Base-by-base conservation (phyloP, 345 rosid genomes). In the Psidium guajava region DNA sequence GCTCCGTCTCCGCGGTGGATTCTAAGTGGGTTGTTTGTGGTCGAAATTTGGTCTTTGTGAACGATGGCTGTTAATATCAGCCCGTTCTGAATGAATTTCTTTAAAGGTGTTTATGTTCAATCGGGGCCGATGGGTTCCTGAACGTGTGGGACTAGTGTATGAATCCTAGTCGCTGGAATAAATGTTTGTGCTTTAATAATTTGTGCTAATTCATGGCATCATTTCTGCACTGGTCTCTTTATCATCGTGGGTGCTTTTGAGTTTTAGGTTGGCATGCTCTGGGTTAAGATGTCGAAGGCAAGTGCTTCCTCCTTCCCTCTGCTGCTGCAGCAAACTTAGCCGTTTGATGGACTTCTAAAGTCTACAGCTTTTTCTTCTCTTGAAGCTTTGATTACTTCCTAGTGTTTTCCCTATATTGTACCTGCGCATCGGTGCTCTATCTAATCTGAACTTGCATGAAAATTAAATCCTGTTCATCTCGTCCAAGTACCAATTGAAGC, bases 61-160 rank as follows among this genome's bases (percentile, higher is more conserved):
- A n/a, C 69, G 8, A 1, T 0, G 44, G 0, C 1, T 8, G 75
- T 64, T 0, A 16, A n/a, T n/a, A n/a, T n/a, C n/a, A n/a, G n/a
- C n/a, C n/a, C n/a, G n/a, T n/a, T n/a, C n/a, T 64, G 44, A 32
- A 16, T 32, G 0, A 1, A 18, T 0, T 32, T 32, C 24, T 69
- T 69, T 32, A 6, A 1, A 32, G 6, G 47, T 64, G 44, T 69
- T 64, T 64, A 32, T 64, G 77, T 64, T 3, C 4, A 16, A 32
- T 69, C 47, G 21, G 77, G 24, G 47, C 77, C 77, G 77, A 69
- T 69, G 77, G 77, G 77, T 69, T 69, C 13, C 77, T 2, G 77
- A 32, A 18, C 77, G 77, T 69, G 11, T 32, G 24, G 32, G 36
- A 36, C 36, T 36, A 36, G 36, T 36, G 36, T 36, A 32, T 69